phyloP scores from a whole-genome alignment of 1,284 basidiomycete genomes.

The Tetrapyrgos nigripes region DNA sequence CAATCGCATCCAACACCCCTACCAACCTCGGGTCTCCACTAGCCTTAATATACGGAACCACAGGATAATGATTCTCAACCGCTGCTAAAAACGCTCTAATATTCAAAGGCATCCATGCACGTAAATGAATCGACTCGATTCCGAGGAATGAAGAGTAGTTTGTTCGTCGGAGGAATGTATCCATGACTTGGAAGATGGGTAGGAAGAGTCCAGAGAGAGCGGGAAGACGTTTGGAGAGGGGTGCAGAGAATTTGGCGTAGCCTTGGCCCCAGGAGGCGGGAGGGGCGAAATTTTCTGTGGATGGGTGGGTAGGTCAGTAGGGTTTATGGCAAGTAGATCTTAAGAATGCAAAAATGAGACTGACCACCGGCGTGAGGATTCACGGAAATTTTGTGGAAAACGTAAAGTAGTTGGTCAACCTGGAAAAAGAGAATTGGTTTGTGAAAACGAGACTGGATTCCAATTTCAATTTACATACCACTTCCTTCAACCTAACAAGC shows the following conservation, averaged over 20 bases:
- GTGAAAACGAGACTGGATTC: not conserved
- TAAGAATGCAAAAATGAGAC: not conserved
- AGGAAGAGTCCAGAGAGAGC: constrained; percentile 17
- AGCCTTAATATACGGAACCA: constrained; percentile 13
- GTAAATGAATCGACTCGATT: constrained; percentile 16
- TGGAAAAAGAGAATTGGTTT: not conserved
- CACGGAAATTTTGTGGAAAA: constrained; percentile 17
- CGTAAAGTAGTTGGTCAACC: constrained; percentile 17
- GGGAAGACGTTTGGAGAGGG: constrained; percentile 14
- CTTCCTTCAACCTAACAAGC: constrained; percentile 14
- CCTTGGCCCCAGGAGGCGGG: constrained; percentile 14
- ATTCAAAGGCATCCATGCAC: constrained; percentile 20
- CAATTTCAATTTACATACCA: not conserved
- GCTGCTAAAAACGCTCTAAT: constrained; percentile 17
- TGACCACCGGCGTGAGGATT: constrained; percentile 14
- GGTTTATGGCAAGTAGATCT: not conserved
- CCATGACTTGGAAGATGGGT: constrained; percentile 16
- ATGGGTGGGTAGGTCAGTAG: not conserved
- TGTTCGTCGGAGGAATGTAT: constrained; percentile 6
- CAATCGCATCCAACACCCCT: constrained; percentile 17
- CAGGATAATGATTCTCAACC: constrained; percentile 15
- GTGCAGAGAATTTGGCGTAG: constrained; percentile 18
- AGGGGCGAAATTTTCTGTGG: constrained; percentile 4
- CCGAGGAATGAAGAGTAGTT: constrained; percentile 19
- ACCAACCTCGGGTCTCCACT: constrained; percentile 10